Base-by-base conservation (phyloP, 768 basidiomycete genomes). In the Piloderma croceum region DNA sequence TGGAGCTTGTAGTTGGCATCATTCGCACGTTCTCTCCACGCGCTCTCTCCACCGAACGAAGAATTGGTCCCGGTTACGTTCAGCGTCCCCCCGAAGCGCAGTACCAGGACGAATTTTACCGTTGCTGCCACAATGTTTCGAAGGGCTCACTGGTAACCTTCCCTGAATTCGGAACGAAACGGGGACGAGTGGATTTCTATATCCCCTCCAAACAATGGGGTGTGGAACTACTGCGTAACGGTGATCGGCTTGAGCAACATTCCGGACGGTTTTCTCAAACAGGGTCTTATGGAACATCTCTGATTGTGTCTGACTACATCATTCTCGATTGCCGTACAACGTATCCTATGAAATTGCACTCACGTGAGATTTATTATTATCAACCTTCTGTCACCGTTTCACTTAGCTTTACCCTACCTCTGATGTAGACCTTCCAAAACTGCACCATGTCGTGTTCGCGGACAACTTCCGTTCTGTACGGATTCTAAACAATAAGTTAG, bases 301-400 rank as follows among this genome's bases (percentile, higher is more conserved):
- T 52, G 22, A n/a, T 33, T 29, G 24, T 52, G 24, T 39, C 32
- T 17, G 43, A 52, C 22, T 50, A 47, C 32, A 44, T 52, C 24
- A 44, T 52, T 29, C 42, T 52, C 29, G 51, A 52, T 34, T 50
- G 46, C 36, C 46, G 42, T 31, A 45, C 37, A n/a, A 33, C 38
- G 32, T 38, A 23, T 32, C 47, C 33, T 13, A 39, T 42, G 27
- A 13, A 43, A n/a, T n/a, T n/a, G n/a, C n/a, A n/a, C n/a, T n/a
- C n/a, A n/a, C n/a, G n/a, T n/a, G n/a, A n/a, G n/a, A n/a, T n/a
- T n/a, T n/a, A n/a, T n/a, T n/a, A n/a, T n/a, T n/a, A n/a, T n/a
- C n/a, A n/a, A n/a, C n/a, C n/a, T 10, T 43, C 34, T 17, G 42
- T 27, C 32, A 5, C 37, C 24, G 22, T 22, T 19, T 13, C 24